Evolutionary conservation across 2,329 filamentous ascomycete genomes (phyloP).

Genomic region (Colletotrichum agaves): DNA sequence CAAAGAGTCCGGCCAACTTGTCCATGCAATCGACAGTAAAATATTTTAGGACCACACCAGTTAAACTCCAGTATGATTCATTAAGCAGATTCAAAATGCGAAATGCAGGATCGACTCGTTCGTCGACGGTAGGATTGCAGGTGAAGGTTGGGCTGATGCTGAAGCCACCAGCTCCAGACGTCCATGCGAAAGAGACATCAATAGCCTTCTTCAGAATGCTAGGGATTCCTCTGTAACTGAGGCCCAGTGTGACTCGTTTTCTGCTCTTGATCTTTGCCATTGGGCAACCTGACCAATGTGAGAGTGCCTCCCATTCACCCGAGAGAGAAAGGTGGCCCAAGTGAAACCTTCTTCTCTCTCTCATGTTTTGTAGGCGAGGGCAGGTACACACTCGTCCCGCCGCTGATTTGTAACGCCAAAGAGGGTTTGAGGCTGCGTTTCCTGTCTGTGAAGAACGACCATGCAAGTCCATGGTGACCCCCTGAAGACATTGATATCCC

Average conservation of each 20-base stretch:
- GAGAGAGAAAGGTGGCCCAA: too few species aligned
- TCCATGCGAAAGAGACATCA: neutral
- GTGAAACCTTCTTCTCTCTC: neutral
- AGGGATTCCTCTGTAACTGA: neutral
- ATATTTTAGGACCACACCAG: too few species aligned
- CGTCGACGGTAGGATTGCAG: neutral
- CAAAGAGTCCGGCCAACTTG: neutral
- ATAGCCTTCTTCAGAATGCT: neutral
- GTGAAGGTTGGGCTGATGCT: neutral
- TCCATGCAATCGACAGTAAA: neutral
- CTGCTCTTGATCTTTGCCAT: neutral
- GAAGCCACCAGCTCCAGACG: neutral
- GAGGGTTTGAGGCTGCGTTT: too few species aligned
- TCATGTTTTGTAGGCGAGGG: neutral
- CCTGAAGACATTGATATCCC: too few species aligned
- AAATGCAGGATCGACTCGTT: neutral
- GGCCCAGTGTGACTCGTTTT: neutral
- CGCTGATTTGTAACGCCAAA: accelerated
- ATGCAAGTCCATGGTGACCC: neutral
- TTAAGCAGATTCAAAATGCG: neutral
- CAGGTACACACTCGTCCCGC: neutral
- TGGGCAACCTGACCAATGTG: neutral
- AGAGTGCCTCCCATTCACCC: neutral
- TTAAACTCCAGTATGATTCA: accelerated
- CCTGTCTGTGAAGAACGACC: neutral